These are phyloP conservation scores for Metschnikowia aberdeeniae DNA, from an alignment of 805 yeast species.

Conservation along the genomic window DNA sequence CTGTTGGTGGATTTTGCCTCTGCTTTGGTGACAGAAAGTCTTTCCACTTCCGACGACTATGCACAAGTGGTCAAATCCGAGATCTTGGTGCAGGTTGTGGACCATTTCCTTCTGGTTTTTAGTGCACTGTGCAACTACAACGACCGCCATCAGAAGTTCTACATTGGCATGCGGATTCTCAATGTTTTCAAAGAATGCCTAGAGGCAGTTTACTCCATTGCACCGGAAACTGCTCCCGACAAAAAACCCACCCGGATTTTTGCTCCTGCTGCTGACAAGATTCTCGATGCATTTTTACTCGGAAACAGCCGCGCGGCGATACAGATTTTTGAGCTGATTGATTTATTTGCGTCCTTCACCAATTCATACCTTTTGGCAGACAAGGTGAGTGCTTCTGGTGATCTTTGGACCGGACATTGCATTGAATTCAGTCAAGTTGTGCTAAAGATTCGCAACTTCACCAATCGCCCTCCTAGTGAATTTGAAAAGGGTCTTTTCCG, in stretches of 20 bases:
- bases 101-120: conserved; percentile 61
- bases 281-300: conserved; percentile 55
- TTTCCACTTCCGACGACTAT: conserved; percentile 33
- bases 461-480: conserved; percentile 49
- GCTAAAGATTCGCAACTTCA: conserved; percentile 51
- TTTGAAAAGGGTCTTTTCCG: conserved; percentile 61
- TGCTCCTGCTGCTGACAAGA: conserved; percentile 45
- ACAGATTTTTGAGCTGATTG: conserved; percentile 51
- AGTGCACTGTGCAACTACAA: conserved; percentile 70
- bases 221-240: conserved; percentile 32
- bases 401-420: conserved; percentile 46
- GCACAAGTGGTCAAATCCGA: conserved; percentile 41
- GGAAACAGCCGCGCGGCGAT: conserved; percentile 45
- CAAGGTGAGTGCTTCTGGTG: conserved; percentile 43
- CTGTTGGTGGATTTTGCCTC: conserved; percentile 54
- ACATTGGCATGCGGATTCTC: conserved; percentile 54
- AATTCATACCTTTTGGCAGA: conserved; percentile 39
- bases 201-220: conserved; percentile 52
- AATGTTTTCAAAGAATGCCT: conserved; percentile 54
- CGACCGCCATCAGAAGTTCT: conserved; percentile 51
- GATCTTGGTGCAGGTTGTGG: conserved; percentile 50
- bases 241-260: conserved; percentile 44
- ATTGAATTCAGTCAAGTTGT: conserved; percentile 56
- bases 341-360: conserved; percentile 37
- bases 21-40: conserved; percentile 48